These are phyloP conservation scores for Psilocybe tampanensis DNA, from an alignment of 768 basidiomycete species.

Conservation along the genomic window DNA sequence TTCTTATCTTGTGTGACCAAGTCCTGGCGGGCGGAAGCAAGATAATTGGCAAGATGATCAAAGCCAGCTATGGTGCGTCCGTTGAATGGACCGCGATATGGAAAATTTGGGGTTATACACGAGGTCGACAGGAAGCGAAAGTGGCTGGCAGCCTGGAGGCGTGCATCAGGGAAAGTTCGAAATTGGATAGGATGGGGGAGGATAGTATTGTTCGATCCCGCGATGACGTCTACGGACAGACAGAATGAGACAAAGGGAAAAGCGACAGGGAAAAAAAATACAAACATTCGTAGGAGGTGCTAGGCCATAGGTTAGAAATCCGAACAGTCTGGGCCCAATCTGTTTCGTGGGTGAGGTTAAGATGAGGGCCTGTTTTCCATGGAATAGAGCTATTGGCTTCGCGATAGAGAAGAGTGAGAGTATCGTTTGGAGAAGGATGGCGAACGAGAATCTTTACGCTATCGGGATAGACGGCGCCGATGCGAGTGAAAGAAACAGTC, in stretches of 20 bases:
- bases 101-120: conserved; percentile 73
- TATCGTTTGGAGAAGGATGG: conserved; percentile 44
- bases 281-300: conserved; percentile 71
- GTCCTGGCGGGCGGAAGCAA: conserved; percentile 27
- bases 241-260: background rate
- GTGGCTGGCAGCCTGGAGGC: conserved; percentile 50
- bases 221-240: conserved; percentile 43
- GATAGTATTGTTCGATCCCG: conserved; percentile 41
- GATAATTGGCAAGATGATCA: conserved; percentile 60
- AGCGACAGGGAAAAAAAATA: conserved; percentile 10
- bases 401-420: conserved; percentile 50
- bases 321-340: conserved; percentile 65
- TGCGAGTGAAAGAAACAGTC: conserved; percentile 63
- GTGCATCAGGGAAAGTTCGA: conserved; percentile 75
- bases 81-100: conserved; percentile 59
- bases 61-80: conserved; percentile 61
- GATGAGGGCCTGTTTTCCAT: conserved; percentile 59
- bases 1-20: conserved; percentile 10
- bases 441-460: conserved; percentile 65
- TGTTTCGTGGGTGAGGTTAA: conserved; percentile 41
- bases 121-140: conserved; percentile 74
- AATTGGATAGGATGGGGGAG: conserved; percentile 57
- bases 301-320: conserved; percentile 66
- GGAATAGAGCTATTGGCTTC: conserved; percentile 29
- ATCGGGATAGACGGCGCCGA: conserved; percentile 71